Evolutionary conservation across 176 grass and related monocot genomes (phyloP), one percentile per base, ranked within the genome.

Genomic region (Poa pratensis): DNA sequence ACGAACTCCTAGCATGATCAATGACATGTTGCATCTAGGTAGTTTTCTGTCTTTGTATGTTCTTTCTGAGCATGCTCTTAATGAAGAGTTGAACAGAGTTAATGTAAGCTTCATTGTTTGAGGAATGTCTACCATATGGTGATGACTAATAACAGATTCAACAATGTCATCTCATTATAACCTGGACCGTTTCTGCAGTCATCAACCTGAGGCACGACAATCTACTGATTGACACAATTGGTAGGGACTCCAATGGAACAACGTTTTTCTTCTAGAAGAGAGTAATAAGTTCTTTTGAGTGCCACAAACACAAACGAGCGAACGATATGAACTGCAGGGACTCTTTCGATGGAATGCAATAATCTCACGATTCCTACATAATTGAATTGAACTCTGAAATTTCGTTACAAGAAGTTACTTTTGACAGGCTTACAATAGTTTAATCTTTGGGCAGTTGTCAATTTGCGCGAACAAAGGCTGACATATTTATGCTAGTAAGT

Each of bases 131-230:
- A 73, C 15, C 34, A 46, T 54, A 49, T 5, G 23, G 9, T 68
- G 18, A 49, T 48, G 43, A 20, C 52, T 75, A 10, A 48, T 23
- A 46, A 19, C 26, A 90, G 71, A 48, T 46, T 86, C 7, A 22
- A 90, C 39, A 69, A 75, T 51, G 27, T 50, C 75, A 80, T 17
- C 27, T 65, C 62, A 80, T 51, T 72, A 42, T 65, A 48, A 67
- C 52, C 46, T 52, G 84, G 73, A 90, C 82, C 55, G 9, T n/a
- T 69, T 58, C 11, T 69, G 49, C 43, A 53, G 20, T 63, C 52
- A 52, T 61, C 22, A 24, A 73, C 61, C 26, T 4, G 40, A 22
- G 17, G 64, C 27, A 62, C 16, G 1, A 23, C 2, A 13, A 62
- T 67, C 19, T 20, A 53, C 8, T 19, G 37, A 50, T 24, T 20